phyloP scores from a whole-genome alignment of 2,329 filamentous ascomycete genomes.

The Aspergillus terreus region DNA sequence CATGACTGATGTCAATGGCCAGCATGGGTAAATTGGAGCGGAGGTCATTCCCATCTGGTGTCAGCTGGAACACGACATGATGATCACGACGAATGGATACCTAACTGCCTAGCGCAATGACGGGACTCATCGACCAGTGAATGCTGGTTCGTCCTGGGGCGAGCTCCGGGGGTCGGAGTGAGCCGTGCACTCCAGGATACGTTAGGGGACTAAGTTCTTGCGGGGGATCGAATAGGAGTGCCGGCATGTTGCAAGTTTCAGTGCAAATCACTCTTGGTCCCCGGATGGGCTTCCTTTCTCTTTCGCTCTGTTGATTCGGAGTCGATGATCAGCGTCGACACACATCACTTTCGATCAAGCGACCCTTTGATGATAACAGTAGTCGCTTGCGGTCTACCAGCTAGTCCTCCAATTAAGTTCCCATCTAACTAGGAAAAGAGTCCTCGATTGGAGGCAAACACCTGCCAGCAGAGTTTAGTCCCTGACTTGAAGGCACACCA shows the following conservation, averaged over 20 bases:
- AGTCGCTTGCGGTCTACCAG: conserved; percentile 1
- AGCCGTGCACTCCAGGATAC: conserved; percentile 7
- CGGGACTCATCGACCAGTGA: conserved; percentile 3
- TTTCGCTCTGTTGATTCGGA: conserved; percentile 2
- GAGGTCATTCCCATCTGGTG: conserved; percentile 14
- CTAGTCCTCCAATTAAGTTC: conserved; percentile 6
- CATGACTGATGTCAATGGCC: conserved; percentile 9
- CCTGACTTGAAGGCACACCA: conserved; percentile 4
- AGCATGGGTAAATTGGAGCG: conserved; percentile 2
- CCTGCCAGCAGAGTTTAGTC: conserved; percentile 4
- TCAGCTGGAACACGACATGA: conserved; percentile 4
- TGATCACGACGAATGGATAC: conserved; percentile 4
- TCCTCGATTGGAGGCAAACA: conserved; percentile 2
- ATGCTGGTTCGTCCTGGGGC: conserved; percentile 7
- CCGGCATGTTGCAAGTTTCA: conserved; percentile 15
- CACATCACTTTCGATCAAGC: conserved; percentile 3
- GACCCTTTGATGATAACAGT: conserved; percentile 5
- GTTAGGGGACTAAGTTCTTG: conserved; percentile 8
- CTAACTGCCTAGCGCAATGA: conserved; percentile 4
- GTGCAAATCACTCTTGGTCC: conserved; percentile 1
- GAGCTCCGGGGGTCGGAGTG: conserved; percentile 8
- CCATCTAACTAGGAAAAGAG: background rate
- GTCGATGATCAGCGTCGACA: conserved; percentile 13
- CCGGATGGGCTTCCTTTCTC: conserved; percentile 6
- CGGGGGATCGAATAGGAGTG: conserved; percentile 7